phyloP scores from a whole-genome alignment of 1,284 basidiomycete species.

The Trametes pubescens region DNA sequence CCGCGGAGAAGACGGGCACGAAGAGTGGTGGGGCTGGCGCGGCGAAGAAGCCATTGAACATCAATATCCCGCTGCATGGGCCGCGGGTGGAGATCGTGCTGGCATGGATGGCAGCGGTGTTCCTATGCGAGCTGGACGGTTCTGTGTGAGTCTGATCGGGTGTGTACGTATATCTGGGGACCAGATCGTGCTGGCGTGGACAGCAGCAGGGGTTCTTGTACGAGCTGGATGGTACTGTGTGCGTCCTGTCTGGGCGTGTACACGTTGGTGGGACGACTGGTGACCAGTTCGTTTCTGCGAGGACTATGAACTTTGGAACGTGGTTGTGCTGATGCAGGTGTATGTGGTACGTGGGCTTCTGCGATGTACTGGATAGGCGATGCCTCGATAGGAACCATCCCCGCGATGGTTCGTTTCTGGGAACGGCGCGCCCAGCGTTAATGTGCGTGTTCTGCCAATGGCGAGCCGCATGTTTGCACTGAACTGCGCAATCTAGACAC shows the following conservation, averaged over 20 bases:
- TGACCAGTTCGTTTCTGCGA: neutral
- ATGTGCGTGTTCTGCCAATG: neutral
- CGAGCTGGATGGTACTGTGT: no score
- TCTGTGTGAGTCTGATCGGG: conserved; percentile 42
- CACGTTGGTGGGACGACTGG: no score
- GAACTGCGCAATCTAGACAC: neutral
- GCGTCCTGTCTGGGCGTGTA: no score
- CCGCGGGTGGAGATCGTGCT: conserved; percentile 83
- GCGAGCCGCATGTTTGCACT: neutral
- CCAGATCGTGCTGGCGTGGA: no score
- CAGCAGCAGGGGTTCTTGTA: no score
- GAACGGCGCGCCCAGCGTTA: neutral
- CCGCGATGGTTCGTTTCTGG: neutral
- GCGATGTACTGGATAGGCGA: neutral
- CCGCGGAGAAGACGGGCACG: conserved; percentile 52
- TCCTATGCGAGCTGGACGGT: conserved; percentile 72
- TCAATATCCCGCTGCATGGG: conserved; percentile 84
- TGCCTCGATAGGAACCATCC: neutral
- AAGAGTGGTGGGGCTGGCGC: conserved; percentile 44
- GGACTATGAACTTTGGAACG: neutral
- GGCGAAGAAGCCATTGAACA: conserved; percentile 66
- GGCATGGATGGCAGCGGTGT: conserved; percentile 82
- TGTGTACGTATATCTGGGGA: neutral
- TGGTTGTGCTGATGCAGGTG: neutral
- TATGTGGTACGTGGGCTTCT: neutral